Evolutionary conservation across 192 early-diverging fungal species (phyloP).

Genomic region (Umbelopsis sp.): DNA sequence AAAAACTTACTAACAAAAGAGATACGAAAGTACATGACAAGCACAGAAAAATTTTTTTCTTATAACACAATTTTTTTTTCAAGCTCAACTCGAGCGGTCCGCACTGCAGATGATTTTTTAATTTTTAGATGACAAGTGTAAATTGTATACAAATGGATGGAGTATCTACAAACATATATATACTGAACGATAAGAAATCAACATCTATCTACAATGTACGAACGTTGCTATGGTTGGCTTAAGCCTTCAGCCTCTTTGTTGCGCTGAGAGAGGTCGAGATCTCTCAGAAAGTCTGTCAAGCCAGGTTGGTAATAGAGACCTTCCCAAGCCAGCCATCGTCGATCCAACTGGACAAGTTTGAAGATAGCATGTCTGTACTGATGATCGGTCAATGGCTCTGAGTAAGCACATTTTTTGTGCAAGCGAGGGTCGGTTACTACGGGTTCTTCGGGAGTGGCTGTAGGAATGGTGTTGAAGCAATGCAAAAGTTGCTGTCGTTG

Average conservation of each 20-base stretch:
- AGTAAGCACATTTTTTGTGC: neutral
- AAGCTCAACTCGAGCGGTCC: neutral
- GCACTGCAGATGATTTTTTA: no score
- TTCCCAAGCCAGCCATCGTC: neutral
- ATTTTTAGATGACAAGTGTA: no score
- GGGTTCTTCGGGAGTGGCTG: neutral
- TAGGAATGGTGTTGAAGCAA: neutral
- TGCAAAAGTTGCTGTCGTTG: neutral
- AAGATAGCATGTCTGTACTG: conserved; percentile 3
- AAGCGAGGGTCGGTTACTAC: neutral
- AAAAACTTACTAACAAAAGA: neutral
- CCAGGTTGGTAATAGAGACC: neutral
- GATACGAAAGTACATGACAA: neutral
- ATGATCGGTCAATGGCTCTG: neutral
- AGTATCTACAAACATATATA: no score
- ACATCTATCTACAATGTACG: no score
- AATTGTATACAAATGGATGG: no score
- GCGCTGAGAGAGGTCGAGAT: no score
- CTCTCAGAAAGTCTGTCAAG: no score
- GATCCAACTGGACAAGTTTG: neutral
- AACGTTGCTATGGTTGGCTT: no score
- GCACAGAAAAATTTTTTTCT: neutral
- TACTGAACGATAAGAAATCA: no score
- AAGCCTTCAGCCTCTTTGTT: no score
- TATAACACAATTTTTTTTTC: neutral